Base-by-base conservation (phyloP, 2,329 filamentous ascomycete genomes). In the Metarhizium brunneum region DNA sequence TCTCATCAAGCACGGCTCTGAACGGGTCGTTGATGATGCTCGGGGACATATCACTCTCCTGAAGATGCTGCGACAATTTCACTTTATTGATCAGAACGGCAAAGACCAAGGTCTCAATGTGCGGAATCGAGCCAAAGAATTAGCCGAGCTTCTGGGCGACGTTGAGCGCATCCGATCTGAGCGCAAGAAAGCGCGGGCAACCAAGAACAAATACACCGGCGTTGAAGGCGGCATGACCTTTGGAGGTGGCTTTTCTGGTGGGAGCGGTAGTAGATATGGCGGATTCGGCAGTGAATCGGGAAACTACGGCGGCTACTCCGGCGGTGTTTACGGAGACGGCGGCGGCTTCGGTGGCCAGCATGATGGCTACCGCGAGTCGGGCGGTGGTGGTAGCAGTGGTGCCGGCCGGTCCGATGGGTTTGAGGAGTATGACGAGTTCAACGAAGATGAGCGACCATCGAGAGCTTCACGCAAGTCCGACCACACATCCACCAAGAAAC, bases 31-130 rank as follows among this genome's bases (percentile, higher is more conserved):
- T 61, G 94, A 99, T 72, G 94, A 99, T 73, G 94, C 94, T 56
- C 85, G 94, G 64, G 92, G 92, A 56, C 94, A 99, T 71, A 84
- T 99, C 59, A 95, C 92, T 16, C 84, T 97, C 10, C 82, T 99
- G 58, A 96, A 96, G 74, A 99, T 99, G 94, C 83, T 99, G 55
- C 89, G 92, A 56, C 94, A 99, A 71, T 99, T 99, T 73, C 94
- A 99, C 74, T 99, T 80, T 73, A 97, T 99, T 71, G 85, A 99
- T 68, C 80, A 83, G 69, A 97, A 97, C 71, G 94, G 94, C 70
- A 99, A 99, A 73, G 94, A 99, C 68, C 94, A 99, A 72, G 94
- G 94, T 58, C 84, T 99, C 72, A 99, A 99, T 68, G 94, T 99
- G 57, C 87, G 94, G 62, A 97, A 97, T 74, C 84, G 94, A 61